A percentile compares a stretch with the other conserved stretches of the same genome.
phyloP scores from a whole-genome alignment of 495 filamentous ascomycete genomes.

The Penicillium canescens region DNA sequence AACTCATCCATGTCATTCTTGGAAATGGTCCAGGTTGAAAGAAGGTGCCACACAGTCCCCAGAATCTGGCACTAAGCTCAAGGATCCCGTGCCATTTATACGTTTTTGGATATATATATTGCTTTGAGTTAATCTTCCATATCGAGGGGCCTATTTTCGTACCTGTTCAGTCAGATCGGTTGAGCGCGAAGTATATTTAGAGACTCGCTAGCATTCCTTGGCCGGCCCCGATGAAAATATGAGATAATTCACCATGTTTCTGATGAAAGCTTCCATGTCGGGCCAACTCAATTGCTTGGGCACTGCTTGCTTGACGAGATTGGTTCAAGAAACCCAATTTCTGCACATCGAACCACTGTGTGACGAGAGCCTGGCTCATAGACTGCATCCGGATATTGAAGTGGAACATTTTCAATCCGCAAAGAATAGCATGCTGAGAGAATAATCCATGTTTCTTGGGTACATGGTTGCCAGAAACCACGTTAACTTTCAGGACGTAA shows the following conservation, averaged over 20 bases:
- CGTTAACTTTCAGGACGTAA: too few species aligned
- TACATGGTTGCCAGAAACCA: not conserved
- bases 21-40: too few species aligned
- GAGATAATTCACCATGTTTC: constrained; percentile 33
- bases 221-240: constrained; percentile 31
- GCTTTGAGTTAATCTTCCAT: too few species aligned
- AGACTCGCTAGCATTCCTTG: constrained; percentile 25
- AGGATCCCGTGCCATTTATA: too few species aligned
- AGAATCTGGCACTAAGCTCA: too few species aligned
- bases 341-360: constrained; percentile 31
- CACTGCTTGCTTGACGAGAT: constrained; percentile 17
- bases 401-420: constrained; percentile 26
- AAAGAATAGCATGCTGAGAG: constrained; percentile 29
- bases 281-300: constrained; percentile 29
- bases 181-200: constrained; percentile 27
- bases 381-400: constrained; percentile 27
- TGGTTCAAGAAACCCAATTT: constrained; percentile 30
- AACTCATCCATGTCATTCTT: too few species aligned
- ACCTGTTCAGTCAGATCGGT: too few species aligned
- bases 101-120: too few species aligned
- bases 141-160: too few species aligned
- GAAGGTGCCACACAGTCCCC: too few species aligned
- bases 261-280: constrained; percentile 35
- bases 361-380: constrained; percentile 27
- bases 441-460: constrained; percentile 31